These are phyloP conservation scores for Huntiella savannae DNA, from an alignment of 2,329 filamentous ascomycete species.

Conservation along the genomic window DNA sequence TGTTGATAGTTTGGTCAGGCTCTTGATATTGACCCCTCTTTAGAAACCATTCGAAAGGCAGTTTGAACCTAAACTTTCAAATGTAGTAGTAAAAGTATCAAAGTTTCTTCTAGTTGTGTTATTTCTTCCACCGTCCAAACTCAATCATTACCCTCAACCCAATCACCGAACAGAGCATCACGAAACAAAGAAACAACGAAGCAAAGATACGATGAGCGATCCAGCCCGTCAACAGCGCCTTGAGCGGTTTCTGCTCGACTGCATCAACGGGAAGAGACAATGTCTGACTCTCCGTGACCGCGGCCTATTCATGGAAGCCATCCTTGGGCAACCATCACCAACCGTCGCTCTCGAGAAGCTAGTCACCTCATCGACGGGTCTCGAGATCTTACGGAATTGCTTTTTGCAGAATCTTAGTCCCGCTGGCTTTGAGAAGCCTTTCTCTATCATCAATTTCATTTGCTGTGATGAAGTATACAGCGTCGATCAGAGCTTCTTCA, in stretches of 20 bases:
- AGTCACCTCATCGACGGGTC: neutral
- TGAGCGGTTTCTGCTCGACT: neutral
- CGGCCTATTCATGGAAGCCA: constrained; percentile 3
- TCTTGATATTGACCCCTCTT: too few relatives aligned
- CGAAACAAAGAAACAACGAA: too few relatives aligned
- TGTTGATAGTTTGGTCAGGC: too few relatives aligned
- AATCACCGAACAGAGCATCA: too few relatives aligned
- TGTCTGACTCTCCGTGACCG: neutral
- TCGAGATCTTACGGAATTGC: neutral
- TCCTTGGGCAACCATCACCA: neutral
- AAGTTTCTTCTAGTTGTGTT: too few relatives aligned
- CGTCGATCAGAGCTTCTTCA: neutral
- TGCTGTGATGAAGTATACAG: neutral
- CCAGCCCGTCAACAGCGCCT: neutral
- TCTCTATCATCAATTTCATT: neutral
- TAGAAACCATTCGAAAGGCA: too few relatives aligned
- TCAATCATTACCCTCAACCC: too few relatives aligned
- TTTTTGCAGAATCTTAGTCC: neutral
- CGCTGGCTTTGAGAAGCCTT: neutral
- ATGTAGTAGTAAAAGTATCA: too few relatives aligned
- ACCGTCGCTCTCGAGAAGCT: neutral
- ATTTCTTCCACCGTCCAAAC: too few relatives aligned
- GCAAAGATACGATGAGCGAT: too few relatives aligned
- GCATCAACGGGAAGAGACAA: neutral
- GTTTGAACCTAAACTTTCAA: too few relatives aligned